Evolutionary conservation across 352 stramenopile species (phyloP).

Genomic region (Phytophthora aleatoria): DNA sequence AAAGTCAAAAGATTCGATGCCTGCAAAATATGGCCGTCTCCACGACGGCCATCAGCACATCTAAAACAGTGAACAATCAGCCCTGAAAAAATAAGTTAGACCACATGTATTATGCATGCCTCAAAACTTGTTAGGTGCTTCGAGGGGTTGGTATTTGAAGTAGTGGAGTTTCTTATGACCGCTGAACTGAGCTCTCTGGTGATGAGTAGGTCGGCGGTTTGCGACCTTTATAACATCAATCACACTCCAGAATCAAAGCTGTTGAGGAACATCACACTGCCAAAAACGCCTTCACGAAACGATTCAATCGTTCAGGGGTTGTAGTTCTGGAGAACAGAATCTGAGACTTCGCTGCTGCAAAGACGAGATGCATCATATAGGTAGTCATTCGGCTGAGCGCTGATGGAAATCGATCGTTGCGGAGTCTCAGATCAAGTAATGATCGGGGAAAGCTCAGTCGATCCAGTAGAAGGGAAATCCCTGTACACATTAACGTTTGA

Average conservation of each 20-base stretch:
- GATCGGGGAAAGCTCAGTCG: neutral
- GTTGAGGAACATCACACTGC: neutral
- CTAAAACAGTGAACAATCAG: neutral
- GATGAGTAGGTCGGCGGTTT: neutral
- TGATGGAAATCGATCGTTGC: neutral
- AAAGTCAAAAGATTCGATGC: neutral
- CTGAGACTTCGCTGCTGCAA: neutral
- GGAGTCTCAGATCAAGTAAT: neutral
- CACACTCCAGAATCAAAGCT: neutral
- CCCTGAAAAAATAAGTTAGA: neutral
- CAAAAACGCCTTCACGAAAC: neutral
- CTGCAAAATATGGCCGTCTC: neutral
- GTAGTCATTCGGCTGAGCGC: neutral
- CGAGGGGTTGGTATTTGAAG: neutral
- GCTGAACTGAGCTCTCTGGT: neutral
- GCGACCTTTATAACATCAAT: neutral
- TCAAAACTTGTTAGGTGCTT: neutral
- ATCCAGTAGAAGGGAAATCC: neutral
- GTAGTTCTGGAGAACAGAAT: neutral
- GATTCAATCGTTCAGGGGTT: neutral
- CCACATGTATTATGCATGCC: neutral
- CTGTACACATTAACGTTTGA: neutral
- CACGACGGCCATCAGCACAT: neutral
- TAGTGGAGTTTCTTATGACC: neutral
- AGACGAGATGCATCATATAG: neutral